These are phyloP conservation scores for Botrytis deweyae DNA, from an alignment of 2,329 filamentous ascomycete genomes.

Conservation along the genomic window DNA sequence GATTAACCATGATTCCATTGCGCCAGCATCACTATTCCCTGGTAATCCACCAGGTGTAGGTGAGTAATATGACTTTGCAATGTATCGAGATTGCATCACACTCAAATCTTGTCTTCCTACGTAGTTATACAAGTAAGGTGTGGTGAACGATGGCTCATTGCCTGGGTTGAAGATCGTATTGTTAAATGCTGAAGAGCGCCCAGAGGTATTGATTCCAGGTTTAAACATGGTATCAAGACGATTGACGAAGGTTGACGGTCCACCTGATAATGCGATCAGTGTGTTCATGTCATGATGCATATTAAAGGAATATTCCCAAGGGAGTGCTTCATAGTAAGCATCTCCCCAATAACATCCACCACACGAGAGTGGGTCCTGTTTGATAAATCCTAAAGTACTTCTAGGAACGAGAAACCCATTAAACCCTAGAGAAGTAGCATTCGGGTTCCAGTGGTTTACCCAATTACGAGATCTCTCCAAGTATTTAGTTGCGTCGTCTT, in stretches of 20 bases:
- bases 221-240: conserved; percentile 53
- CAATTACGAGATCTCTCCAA: conserved; percentile 65
- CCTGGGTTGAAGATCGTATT: conserved; percentile 56
- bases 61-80: conserved; percentile 60
- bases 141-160: conserved; percentile 50
- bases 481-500: conserved; percentile 58
- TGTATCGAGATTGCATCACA: conserved; percentile 56
- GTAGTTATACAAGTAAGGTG: conserved; percentile 69
- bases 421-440: conserved; percentile 57
- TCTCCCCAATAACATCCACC: conserved; percentile 56
- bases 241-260: conserved; percentile 47
- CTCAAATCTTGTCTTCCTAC: conserved; percentile 60
- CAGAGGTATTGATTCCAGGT: conserved; percentile 42
- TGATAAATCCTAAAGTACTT: conserved; percentile 46
- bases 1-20: conserved; percentile 69
- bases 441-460: conserved; percentile 68
- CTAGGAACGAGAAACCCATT: conserved; percentile 66
- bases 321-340: conserved; percentile 51
- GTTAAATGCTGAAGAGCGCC: conserved; percentile 13
- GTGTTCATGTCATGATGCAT: conserved; percentile 55
- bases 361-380: conserved; percentile 49
- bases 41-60: conserved; percentile 58
- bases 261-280: conserved; percentile 49
- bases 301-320: conserved; percentile 57
- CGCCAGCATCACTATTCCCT: conserved; percentile 69